Percentiles rank a stretch among this genome's conserved stretches.
phyloP scores from a whole-genome alignment of 257 asterid genomes.

The Solanum bulbocastanum region DNA sequence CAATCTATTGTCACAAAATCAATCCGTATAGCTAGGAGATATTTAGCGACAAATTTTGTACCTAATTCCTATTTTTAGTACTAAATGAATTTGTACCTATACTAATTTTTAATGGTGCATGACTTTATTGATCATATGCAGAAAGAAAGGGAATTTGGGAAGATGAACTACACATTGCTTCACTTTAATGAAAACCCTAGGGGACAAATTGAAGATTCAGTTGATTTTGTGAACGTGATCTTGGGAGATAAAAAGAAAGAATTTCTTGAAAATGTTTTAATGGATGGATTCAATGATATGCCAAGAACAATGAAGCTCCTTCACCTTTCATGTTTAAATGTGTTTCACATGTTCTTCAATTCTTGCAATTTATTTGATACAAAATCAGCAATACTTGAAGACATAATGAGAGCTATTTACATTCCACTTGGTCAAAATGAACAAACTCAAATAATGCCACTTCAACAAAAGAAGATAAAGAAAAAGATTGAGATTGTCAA shows the following conservation, averaged over 20 bases:
- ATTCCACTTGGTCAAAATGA: constrained; percentile 20
- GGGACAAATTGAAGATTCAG: constrained; percentile 19
- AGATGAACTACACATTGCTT: constrained; percentile 38
- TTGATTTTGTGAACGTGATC: constrained; percentile 13
- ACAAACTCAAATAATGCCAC: background rate
- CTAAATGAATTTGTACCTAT: background rate
- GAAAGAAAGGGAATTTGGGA: constrained; percentile 50
- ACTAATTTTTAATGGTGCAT: background rate
- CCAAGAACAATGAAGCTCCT: constrained; percentile 23
- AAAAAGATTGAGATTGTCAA: background rate
- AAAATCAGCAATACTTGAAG: constrained; percentile 27
- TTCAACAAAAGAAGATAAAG: background rate
- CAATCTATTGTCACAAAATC: background rate
- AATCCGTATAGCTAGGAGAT: no score
- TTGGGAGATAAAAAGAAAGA: constrained; percentile 26
- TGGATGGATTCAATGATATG: constrained; percentile 6
- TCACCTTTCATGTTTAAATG: constrained; percentile 42
- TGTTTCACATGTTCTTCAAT: constrained; percentile 44
- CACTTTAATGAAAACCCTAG: constrained; percentile 27
- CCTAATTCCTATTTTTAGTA: no score
- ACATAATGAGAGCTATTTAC: constrained; percentile 37
- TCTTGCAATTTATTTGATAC: constrained; percentile 36
- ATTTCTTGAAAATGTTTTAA: constrained; percentile 27
- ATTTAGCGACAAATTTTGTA: no score
- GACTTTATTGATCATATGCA: constrained; percentile 4